Conservation (phyloP, 2,329 filamentous ascomycete species). For the Claviceps sorghi region DNA sequence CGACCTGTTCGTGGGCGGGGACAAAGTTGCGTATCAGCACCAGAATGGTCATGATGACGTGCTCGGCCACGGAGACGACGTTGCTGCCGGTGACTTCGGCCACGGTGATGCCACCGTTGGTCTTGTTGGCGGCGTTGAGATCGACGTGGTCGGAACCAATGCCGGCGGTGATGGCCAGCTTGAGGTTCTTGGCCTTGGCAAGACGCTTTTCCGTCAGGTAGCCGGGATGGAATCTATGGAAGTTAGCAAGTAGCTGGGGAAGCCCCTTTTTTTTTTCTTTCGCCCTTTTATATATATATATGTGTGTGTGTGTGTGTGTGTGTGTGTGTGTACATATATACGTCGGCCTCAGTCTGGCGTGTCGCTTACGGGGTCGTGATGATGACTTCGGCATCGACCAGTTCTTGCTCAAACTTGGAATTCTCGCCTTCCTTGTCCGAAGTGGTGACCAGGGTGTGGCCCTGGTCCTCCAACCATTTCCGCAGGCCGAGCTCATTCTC, state of each 20-base stretch:
- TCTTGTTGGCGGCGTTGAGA: constrained; percentile 91
- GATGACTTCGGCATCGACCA: constrained; percentile 95
- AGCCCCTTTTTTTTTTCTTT: background rate
- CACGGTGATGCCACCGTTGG: constrained; percentile 93
- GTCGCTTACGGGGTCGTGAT: constrained; percentile 93
- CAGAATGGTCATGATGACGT: constrained; percentile 98
- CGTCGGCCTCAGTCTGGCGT: too few species aligned
- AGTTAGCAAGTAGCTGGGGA: background rate
- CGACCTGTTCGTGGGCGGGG: constrained; percentile 88
- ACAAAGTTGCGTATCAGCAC: constrained; percentile 95
- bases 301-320: too few species aligned
- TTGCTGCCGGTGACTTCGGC: constrained; percentile 97
- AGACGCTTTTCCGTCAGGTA: constrained; percentile 95
- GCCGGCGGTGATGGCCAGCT: constrained; percentile 91
- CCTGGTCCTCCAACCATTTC: constrained; percentile 94
- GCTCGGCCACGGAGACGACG: constrained; percentile 95
- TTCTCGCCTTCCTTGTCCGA: constrained; percentile 93
- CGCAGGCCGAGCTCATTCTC: constrained; percentile 97
- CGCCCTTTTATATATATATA: too few species aligned
- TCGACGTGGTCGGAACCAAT: constrained; percentile 98
- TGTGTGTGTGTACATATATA: too few species aligned
- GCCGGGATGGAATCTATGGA: constrained; percentile 77
- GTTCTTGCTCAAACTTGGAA: constrained; percentile 88
- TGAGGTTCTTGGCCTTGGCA: constrained; percentile 96
- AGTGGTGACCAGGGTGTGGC: constrained; percentile 91